Base-by-base conservation (phyloP, 1,139 yeast species). In the Kodamaea sp. region DNA sequence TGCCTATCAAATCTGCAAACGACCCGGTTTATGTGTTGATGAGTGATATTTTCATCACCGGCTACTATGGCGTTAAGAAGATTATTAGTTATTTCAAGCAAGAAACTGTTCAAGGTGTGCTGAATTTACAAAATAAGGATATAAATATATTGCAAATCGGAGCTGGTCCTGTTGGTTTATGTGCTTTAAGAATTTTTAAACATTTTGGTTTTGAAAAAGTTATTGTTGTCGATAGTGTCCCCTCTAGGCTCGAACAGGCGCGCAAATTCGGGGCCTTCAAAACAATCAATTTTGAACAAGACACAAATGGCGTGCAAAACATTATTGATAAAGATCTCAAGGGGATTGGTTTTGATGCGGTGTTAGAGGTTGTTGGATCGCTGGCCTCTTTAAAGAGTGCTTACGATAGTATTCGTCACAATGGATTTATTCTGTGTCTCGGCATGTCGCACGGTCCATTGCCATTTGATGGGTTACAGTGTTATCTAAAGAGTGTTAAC, bases 31-130 rank as follows among this genome's bases (percentile, higher is more conserved):
- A 79, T 34, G 74, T 79, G 6, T 56, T 80, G 46, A 76, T 80
- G 82, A 80, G 84, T 7, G 86, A 80, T 56, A 80, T 80, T 39
- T 80, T 80, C 55, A 77, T 81, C 29, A 80, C 86, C 1, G 86
- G 84, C 0, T 79, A 75, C 56, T 76, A 70, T 50, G 84, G 84
- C 28, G 74, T 65, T 8, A 67, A 66, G 44, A 70, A 70, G 46
- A 78, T 79, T 23, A 53, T 70, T 12, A 74, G 78, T 46, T 70
- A 65, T 44, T 58, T 65, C 42, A 47, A 49, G 24, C 53, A 53
- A 23, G 57, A 58, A 35, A 42, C 39, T 8, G 53, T 58, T 2
- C 34, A 45, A 34, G 51, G 53, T 0, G 38, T 45, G 7, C 40
- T 40, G 3, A 34, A 36, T 1, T 50, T 51, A 31, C 43, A 46